Percentiles rank a stretch among this genome's conserved stretches.
These are phyloP conservation scores for Ustilago sp. DNA, from an alignment of 1,284 basidiomycete species.

Conservation along the genomic window DNA sequence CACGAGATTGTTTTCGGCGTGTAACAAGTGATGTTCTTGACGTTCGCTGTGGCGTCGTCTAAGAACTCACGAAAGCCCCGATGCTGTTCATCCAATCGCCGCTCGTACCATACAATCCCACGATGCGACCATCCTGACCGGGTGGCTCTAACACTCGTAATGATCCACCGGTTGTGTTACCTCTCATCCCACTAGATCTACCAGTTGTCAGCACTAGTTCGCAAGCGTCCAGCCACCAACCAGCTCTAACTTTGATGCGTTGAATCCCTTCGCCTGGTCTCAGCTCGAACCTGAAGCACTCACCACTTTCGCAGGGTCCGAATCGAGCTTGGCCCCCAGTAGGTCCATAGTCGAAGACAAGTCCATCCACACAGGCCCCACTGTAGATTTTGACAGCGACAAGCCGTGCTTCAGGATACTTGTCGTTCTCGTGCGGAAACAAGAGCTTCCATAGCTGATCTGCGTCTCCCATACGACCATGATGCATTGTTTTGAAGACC, in stretches of 20 bases:
- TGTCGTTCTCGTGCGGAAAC: constrained; percentile 19
- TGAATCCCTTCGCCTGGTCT: constrained; percentile 20
- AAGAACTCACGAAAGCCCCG: constrained; percentile 17
- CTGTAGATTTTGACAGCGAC: constrained; percentile 31
- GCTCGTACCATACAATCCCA: constrained; percentile 37
- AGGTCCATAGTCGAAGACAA: constrained; percentile 18
- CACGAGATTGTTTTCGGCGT: neutral
- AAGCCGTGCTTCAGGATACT: constrained; percentile 1
- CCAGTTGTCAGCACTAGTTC: constrained; percentile 41
- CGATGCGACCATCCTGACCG: constrained; percentile 18
- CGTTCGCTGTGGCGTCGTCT: neutral
- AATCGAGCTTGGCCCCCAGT: constrained; percentile 8
- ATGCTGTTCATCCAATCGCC: constrained; percentile 43
- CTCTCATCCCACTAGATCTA: constrained; percentile 33
- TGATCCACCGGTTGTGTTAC: constrained; percentile 35
- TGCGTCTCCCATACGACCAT: constrained; percentile 19
- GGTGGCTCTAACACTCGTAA: constrained; percentile 37
- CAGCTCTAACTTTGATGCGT: constrained; percentile 32
- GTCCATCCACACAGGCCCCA: constrained; percentile 34
- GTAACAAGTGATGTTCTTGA: neutral
- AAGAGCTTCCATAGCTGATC: constrained; percentile 26
- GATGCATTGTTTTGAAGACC: constrained; percentile 21
- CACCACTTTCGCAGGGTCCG: constrained; percentile 28
- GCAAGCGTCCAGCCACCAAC: constrained; percentile 51
- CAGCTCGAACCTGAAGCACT: constrained; percentile 22